Percentiles rank a stretch among this genome's conserved stretches.
Conservation (phyloP, 257 asterid genomes). For the Solanum sparsipilum region DNA sequence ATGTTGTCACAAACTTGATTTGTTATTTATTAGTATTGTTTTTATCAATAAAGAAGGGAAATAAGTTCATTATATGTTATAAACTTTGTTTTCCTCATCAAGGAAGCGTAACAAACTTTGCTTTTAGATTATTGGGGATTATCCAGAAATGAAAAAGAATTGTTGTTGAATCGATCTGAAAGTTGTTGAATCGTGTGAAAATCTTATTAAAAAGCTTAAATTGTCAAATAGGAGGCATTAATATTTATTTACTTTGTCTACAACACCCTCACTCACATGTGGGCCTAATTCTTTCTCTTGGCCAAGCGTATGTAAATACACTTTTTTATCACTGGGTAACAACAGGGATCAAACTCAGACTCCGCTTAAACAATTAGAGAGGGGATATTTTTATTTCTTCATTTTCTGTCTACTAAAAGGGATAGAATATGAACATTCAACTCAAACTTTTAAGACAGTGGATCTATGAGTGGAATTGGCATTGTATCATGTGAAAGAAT, state of each 20-base stretch:
- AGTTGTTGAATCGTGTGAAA: not conserved
- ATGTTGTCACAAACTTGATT: not conserved
- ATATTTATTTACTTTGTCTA: not conserved
- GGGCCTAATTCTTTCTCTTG: not conserved
- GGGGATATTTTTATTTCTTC: not conserved
- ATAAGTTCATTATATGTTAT: not conserved
- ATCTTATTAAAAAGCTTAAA: not conserved
- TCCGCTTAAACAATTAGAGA: not conserved
- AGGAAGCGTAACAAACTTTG: not conserved
- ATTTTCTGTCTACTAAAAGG: not conserved
- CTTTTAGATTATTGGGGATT: not conserved
- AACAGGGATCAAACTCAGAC: not conserved
- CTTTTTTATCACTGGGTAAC: not conserved
- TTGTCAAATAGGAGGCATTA: not conserved
- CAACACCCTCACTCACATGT: not conserved
- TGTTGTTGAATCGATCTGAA: not conserved
- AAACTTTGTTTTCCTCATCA: not conserved
- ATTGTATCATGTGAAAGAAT: not conserved
- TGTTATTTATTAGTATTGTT: not conserved
- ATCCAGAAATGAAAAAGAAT: not conserved
- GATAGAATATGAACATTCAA: not conserved
- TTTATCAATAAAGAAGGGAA: not conserved
- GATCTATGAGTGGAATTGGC: not conserved
- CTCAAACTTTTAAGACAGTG: not conserved
- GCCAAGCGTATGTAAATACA: not conserved